Evolutionary conservation across 1,139 yeast species (phyloP), one percentile per base, ranked within the genome.

Genomic region (Kluyveromyces sp.): DNA sequence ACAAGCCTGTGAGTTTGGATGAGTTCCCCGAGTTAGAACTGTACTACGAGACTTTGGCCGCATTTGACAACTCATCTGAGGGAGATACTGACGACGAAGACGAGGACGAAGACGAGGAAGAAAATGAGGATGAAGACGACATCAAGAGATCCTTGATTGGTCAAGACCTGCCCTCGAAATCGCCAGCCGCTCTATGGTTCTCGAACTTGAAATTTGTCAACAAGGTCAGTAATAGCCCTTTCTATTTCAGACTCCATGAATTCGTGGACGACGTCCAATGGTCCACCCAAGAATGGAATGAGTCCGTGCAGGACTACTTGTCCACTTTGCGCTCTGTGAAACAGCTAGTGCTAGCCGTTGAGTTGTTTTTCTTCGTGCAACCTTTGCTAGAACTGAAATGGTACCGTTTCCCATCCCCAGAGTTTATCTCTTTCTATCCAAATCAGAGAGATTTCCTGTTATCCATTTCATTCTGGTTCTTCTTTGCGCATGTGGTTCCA

Each of bases 1-100:
- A 46, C 3, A 34, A 43, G 7, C 61, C 62, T 3, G 41, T 60
- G 34, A 56, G 56, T 31, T 45, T 49, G 22, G 45, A 47, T 8
- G 62, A 56, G 20, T 58, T 41, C 47, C 63, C 63, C 12, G 63
- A 59, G 47, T 48, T 59, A 42, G 49, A 48, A 39, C 54, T 58
- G 20, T 57, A 55, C 42, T 60, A 58, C 48, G 54, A 51, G 33
- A 41, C 36, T 13, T 19, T 40, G 9, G 39, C 42, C 28, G 49
- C 47, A 22, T 49, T 49, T 19, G 44, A 41, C 19, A 41, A 43
- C 22, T 48, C 48, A 19, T 49, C 46, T 8, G 42, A 42, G 19
- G 44, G 44, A 29, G 46, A 26, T 31, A 22, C 39, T 9, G 42
- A 36, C n/a, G 44, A 34, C 30, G 44, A 42, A 9, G 46, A 41